These are phyloP conservation scores for Polygonum aviculare DNA, from an alignment of 148 eudicot species.

Conservation along the genomic window DNA sequence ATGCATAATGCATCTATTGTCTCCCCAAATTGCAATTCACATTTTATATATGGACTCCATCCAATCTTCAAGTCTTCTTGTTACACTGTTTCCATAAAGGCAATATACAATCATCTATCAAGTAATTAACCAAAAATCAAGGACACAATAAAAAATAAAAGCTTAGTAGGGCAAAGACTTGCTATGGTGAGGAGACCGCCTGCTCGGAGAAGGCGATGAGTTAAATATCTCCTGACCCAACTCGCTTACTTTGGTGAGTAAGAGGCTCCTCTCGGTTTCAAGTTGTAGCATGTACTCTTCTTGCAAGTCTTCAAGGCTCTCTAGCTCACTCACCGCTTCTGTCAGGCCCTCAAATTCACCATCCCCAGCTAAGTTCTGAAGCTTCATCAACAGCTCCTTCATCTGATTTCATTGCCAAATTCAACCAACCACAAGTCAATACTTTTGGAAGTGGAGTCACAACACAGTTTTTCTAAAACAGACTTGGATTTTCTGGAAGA, in stretches of 20 bases:
- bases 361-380: slow-evolving; percentile 41
- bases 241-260: slow-evolving; percentile 69
- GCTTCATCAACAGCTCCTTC: slow-evolving; percentile 55
- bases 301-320: slow-evolving; percentile 64
- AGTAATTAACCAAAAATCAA: neutral
- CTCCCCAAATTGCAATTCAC: neutral
- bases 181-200: slow-evolving; percentile 20
- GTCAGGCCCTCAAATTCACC: slow-evolving; percentile 50
- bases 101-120: slow-evolving; percentile 9
- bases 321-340: slow-evolving; percentile 44
- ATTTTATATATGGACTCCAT: no score
- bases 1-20: slow-evolving; percentile 11
- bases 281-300: slow-evolving; percentile 75
- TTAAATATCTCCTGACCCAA: slow-evolving; percentile 76
- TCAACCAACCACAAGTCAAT: neutral
- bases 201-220: slow-evolving; percentile 39
- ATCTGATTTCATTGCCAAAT: slow-evolving; percentile 35
- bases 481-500: no score
- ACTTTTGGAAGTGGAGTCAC: no score
- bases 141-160: neutral
- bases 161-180: neutral
- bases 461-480: no score
- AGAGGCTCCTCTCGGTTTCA: slow-evolving; percentile 74
- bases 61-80: neutral
- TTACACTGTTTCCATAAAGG: neutral